phyloP scores from a whole-genome alignment of 495 filamentous ascomycete species.

The Neurospora sp. region DNA sequence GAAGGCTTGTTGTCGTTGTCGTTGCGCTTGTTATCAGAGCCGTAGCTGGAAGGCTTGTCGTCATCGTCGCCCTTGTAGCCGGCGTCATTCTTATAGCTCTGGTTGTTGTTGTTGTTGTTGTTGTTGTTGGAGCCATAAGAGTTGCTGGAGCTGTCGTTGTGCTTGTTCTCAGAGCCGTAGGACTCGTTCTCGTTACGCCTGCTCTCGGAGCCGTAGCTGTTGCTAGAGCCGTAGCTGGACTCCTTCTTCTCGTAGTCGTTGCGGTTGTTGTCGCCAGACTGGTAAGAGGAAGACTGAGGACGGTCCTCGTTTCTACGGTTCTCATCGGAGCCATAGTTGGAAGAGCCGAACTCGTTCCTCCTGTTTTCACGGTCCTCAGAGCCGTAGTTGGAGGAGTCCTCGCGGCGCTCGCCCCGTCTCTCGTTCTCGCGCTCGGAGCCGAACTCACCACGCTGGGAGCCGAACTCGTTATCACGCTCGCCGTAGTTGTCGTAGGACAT shows the following conservation, averaged over 20 bases:
- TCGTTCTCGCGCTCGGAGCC: background rate
- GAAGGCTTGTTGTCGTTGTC: background rate
- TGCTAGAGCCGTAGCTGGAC: background rate
- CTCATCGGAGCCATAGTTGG: background rate
- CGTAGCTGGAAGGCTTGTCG: background rate
- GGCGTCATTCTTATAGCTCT: background rate
- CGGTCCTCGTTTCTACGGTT: background rate
- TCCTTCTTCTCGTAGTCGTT: background rate
- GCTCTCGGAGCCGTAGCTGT: background rate
- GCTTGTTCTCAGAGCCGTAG: background rate
- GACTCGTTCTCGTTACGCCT: background rate
- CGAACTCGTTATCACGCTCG: background rate
- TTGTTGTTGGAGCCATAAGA: background rate
- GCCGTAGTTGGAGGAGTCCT: background rate
- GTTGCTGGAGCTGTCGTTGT: background rate
- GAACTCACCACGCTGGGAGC: background rate
- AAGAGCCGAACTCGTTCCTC: background rate
- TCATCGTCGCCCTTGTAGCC: background rate
- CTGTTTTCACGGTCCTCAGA: background rate
- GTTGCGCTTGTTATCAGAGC: background rate
- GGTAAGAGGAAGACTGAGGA: background rate
- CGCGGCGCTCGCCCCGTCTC: background rate
- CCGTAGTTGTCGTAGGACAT: background rate
- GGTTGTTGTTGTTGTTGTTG: background rate
- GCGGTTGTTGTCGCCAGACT: background rate